Evolutionary conservation across 148 eudicot species (phyloP).

Genomic region (Silene latifolia): DNA sequence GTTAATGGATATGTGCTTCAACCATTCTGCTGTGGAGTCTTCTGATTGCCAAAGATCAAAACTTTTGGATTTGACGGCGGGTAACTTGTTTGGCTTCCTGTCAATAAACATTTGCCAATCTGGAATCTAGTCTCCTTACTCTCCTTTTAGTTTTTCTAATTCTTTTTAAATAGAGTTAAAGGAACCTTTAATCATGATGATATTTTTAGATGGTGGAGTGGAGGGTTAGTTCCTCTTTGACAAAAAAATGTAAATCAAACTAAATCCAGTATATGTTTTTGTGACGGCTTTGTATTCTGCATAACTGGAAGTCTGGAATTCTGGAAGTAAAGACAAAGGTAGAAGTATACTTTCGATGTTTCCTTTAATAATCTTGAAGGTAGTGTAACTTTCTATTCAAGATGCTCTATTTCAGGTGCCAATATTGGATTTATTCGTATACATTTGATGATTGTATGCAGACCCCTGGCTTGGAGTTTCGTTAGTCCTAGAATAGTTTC

Average conservation of each 20-base stretch:
- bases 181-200: not conserved
- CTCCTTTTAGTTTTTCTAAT: not conserved
- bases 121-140: not conserved
- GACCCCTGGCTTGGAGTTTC: not conserved
- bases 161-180: not conserved
- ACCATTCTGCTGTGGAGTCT: slow-evolving; percentile 58
- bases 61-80: slow-evolving; percentile 63
- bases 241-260: not conserved
- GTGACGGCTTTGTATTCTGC: not conserved
- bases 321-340: not conserved
- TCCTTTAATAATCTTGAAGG: not conserved
- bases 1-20: slow-evolving; percentile 76
- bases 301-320: not conserved
- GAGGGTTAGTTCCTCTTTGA: not conserved
- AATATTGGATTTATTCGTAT: not conserved
- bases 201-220: not conserved
- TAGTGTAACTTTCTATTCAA: not conserved
- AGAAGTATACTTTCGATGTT: not conserved
- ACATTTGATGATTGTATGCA: not conserved
- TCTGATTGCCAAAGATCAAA: slow-evolving; percentile 60
- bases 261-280: not conserved
- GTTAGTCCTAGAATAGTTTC: not conserved
- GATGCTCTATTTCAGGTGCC: not conserved
- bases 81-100: slow-evolving; percentile 28
- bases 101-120: not conserved